Evolutionary conservation across 108 stramenopile species (phyloP).

Genomic region (Nitzschia inconspicua): DNA sequence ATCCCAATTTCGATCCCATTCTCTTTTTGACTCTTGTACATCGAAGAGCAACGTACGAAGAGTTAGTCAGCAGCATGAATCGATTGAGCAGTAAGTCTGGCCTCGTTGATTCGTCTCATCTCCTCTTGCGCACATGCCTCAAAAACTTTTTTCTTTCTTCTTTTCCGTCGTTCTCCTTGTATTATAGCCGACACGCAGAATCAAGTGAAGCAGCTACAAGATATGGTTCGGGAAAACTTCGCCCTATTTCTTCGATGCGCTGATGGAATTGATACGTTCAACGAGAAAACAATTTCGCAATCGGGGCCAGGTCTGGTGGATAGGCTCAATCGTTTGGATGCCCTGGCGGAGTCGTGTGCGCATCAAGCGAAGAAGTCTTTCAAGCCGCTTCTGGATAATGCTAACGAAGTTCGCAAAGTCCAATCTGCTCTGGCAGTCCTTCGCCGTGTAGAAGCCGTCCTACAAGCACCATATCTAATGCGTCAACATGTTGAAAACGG

Average conservation of each 20-base stretch:
- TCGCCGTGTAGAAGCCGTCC: constrained; percentile 74
- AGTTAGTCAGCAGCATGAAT: constrained; percentile 63
- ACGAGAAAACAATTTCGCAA: constrained; percentile 33
- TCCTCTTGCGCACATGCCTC: neutral
- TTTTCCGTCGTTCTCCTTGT: neutral
- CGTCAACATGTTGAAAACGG: constrained; percentile 85
- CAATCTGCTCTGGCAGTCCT: constrained; percentile 83
- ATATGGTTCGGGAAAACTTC: constrained; percentile 86
- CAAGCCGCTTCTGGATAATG: constrained; percentile 86
- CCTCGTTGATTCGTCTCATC: neutral
- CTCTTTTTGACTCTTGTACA: constrained; percentile 86
- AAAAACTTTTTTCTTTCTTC: neutral
- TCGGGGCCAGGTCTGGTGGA: constrained; percentile 48
- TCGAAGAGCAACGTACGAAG: constrained; percentile 65
- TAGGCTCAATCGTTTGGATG: constrained; percentile 71
- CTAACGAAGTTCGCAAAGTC: constrained; percentile 85
- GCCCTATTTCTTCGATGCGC: constrained; percentile 84
- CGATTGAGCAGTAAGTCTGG: constrained; percentile 67
- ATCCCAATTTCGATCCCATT: constrained; percentile 80
- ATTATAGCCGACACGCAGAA: constrained; percentile 67
- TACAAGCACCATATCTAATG: constrained; percentile 83
- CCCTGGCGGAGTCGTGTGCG: constrained; percentile 62
- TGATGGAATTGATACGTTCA: constrained; percentile 83
- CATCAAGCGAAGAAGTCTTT: constrained; percentile 83
- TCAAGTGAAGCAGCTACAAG: constrained; percentile 78